Evolutionary conservation across 108 stramenopile species (phyloP), one percentile per base, ranked within the genome.

Genomic region (Skeletonema potamos): DNA sequence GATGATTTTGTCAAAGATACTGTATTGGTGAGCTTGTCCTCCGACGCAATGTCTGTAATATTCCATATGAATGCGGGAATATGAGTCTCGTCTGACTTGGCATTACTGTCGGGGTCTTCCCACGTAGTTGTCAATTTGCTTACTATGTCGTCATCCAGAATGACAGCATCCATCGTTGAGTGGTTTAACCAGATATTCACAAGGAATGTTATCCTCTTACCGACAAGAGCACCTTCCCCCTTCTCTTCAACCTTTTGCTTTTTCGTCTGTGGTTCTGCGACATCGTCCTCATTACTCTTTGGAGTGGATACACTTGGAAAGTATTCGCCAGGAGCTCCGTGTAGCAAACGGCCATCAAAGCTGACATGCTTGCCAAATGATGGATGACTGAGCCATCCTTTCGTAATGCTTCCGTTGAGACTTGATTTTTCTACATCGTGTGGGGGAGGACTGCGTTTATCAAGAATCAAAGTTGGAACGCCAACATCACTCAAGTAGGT

Each of bases 111-210:
- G 6, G 32, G 17, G 33, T 72, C 61, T 26, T 72, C 85, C 74
- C 75, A 82, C 1, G 58, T 17, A 18, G 75, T 82, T 66, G 64
- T 92, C 73, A 94, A 62, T 58, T 94, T 89, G 37, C 76, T 72
- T 15, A 87, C 66, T 79, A 92, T 78, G 10, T 79, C 83, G 27
- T 88, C 83, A 11, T 91, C 90, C 41, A 96, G 84, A 37, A 73
- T 77, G 22, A 90, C 64, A 27, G 89, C 85, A 71, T 94, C 73
- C 54, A 89, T 83, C 10, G 96, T 93, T 28, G 74, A 74, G 64
- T 94, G 87, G 64, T 97, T 90, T 6, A 97, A 79, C 96, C 96
- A 97, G 6, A 97, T 84, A 66, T 97, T 97, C 39, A 95, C 96
- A 32, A 97, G 61, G 68, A 97, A 95, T 18, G 96, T 97, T 11